phyloP scores from a whole-genome alignment of 1,284 basidiomycete genomes.

The Cryptococcus jaspeensis region DNA sequence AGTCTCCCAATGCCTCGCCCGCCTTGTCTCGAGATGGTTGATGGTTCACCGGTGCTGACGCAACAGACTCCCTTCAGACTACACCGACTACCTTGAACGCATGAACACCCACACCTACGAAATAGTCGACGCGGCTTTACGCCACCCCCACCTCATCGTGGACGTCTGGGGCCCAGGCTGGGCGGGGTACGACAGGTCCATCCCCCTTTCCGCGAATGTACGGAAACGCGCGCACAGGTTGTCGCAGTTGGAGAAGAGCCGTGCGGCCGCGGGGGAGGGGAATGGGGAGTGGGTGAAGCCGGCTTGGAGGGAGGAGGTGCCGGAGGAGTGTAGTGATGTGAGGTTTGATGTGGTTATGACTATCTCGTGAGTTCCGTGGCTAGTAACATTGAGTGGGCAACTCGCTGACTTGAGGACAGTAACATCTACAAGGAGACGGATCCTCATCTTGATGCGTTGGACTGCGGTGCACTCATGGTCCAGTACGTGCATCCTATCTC shows the following conservation, averaged over 20 bases:
- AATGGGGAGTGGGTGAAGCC: slow-evolving; percentile 18
- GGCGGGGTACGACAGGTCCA: slow-evolving; percentile 39
- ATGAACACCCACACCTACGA: slow-evolving; percentile 52
- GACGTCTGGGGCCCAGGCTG: slow-evolving; percentile 52
- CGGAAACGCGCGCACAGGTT: slow-evolving; percentile 35
- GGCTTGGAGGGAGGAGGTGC: slow-evolving; percentile 14
- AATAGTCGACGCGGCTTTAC: slow-evolving; percentile 49
- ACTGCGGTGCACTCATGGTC: slow-evolving; percentile 46
- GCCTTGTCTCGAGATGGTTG: too few relatives aligned
- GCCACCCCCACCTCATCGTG: slow-evolving; percentile 43
- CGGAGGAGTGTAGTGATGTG: slow-evolving; percentile 28
- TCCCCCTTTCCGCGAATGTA: slow-evolving; percentile 45
- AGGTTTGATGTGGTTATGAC: slow-evolving; percentile 48
- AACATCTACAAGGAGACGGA: slow-evolving; percentile 48
- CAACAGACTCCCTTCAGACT: slow-evolving; percentile 20
- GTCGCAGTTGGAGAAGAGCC: slow-evolving; percentile 27
- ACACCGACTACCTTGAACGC: slow-evolving; percentile 48
- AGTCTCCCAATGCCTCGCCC: too few relatives aligned
- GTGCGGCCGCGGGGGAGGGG: slow-evolving; percentile 12
- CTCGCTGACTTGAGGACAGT: slow-evolving; percentile 14
- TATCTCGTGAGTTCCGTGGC: slow-evolving; percentile 34
- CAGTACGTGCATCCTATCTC: slow-evolving; percentile 36
- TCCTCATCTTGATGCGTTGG: slow-evolving; percentile 44
- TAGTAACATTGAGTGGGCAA: not conserved
- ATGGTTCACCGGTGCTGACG: too few relatives aligned